phyloP scores from a whole-genome alignment of 1,284 basidiomycete genomes.

The Ganoderma multipileum region DNA sequence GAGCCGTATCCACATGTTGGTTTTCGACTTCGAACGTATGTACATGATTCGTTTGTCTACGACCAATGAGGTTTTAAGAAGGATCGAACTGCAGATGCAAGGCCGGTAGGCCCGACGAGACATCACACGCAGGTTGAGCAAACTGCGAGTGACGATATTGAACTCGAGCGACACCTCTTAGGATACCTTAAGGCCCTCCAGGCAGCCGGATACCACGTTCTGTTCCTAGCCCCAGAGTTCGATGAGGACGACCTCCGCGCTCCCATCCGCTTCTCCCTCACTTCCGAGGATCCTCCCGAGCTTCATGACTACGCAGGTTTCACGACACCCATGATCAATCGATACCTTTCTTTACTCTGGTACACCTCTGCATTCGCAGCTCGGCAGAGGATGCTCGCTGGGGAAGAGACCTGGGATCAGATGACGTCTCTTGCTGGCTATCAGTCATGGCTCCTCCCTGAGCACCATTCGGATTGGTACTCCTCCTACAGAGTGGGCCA shows the following conservation, averaged over 20 bases:
- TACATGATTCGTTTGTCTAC: neutral
- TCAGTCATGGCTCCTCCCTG: constrained; percentile 15
- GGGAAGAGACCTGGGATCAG: constrained; percentile 21
- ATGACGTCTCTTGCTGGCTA: constrained; percentile 38
- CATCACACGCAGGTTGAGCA: constrained; percentile 9
- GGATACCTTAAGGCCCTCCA: constrained; percentile 36
- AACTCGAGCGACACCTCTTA: constrained; percentile 29
- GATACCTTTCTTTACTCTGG: constrained; percentile 40
- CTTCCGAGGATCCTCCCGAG: neutral
- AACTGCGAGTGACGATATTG: neutral
- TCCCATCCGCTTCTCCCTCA: constrained; percentile 37
- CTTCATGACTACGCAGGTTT: constrained; percentile 32
- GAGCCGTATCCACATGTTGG: constrained; percentile 34
- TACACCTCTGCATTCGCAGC: constrained; percentile 39
- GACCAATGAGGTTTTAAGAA: neutral
- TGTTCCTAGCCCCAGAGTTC: constrained; percentile 42
- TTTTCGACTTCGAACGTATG: constrained; percentile 31
- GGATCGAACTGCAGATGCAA: constrained; percentile 13
- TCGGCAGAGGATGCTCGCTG: constrained; percentile 14
- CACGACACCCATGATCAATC: constrained; percentile 40
- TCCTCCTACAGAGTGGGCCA: constrained; percentile 40
- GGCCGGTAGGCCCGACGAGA: constrained; percentile 5
- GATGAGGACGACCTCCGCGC: constrained; percentile 32
- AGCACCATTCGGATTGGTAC: constrained; percentile 23
- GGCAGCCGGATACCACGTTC: constrained; percentile 38